phyloP scores from a whole-genome alignment of 495 filamentous ascomycete genomes.

The Penicillium simplicissimum region DNA sequence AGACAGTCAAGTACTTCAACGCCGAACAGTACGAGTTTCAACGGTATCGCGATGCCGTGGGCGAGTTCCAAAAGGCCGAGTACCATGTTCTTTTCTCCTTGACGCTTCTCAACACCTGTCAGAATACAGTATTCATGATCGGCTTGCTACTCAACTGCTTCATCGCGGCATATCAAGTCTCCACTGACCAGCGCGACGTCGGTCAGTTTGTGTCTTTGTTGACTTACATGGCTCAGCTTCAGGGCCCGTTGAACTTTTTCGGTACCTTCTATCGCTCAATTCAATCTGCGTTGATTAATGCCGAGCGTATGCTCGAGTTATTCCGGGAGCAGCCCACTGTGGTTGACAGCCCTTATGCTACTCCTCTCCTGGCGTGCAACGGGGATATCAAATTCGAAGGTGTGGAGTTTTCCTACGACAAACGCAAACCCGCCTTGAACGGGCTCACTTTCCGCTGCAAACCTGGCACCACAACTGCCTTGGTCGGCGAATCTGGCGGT shows the following conservation, averaged over 20 bases:
- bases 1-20: slow-evolving; percentile 99
- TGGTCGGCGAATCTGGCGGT: slow-evolving; percentile 94
- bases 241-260: slow-evolving; percentile 94
- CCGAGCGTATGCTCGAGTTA: slow-evolving; percentile 89
- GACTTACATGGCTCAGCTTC: slow-evolving; percentile 89
- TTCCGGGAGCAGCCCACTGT: slow-evolving; percentile 96
- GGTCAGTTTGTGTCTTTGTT: slow-evolving; percentile 80
- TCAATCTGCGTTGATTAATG: slow-evolving; percentile 95
- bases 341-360: slow-evolving; percentile 61
- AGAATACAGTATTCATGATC: slow-evolving; percentile 91
- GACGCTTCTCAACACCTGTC: slow-evolving; percentile 89
- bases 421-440: slow-evolving; percentile 80
- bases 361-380: slow-evolving; percentile 60
- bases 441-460: slow-evolving; percentile 78
- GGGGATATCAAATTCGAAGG: slow-evolving; percentile 84
- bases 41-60: slow-evolving; percentile 77
- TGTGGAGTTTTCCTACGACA: slow-evolving; percentile 89
- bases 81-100: slow-evolving; percentile 85
- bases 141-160: slow-evolving; percentile 83
- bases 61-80: slow-evolving; percentile 81
- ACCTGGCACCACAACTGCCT: slow-evolving; percentile 90
- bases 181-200: slow-evolving; percentile 65
- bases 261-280: slow-evolving; percentile 97
- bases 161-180: slow-evolving; percentile 86
- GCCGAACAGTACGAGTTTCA: slow-evolving; percentile 92